Conservation (phyloP, 352 stramenopile genomes). For the Phytopythium helicoides region DNA sequence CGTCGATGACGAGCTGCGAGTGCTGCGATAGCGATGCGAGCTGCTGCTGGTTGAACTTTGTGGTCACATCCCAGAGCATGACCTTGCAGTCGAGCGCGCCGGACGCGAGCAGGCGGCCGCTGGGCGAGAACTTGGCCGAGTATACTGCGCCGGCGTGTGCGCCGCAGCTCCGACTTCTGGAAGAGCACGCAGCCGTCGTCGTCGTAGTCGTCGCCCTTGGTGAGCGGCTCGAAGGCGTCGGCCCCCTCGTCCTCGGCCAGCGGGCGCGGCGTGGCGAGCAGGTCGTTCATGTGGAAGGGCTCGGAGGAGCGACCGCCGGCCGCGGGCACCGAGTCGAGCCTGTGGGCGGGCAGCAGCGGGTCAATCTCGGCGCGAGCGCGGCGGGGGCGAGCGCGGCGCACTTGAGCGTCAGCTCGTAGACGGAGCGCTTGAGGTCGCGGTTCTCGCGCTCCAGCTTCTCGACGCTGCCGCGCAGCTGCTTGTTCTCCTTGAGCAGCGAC, state of each 20-base stretch:
- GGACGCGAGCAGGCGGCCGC: conserved; percentile 73
- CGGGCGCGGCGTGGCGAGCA: conserved; percentile 46
- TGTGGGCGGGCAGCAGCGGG: conserved; percentile 16
- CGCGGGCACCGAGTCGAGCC: conserved; percentile 65
- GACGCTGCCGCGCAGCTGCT: conserved; percentile 74
- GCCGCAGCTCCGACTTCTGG: conserved; percentile 79
- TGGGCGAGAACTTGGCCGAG: conserved; percentile 85
- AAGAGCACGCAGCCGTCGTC: conserved; percentile 70
- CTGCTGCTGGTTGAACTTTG: conserved; percentile 88
- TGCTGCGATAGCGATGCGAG: conserved; percentile 73
- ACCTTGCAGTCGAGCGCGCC: conserved; percentile 82
- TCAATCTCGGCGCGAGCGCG: background rate
- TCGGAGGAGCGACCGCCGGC: conserved; percentile 28
- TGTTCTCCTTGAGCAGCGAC: conserved; percentile 83
- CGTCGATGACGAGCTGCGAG: conserved; percentile 82
- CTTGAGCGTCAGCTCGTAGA: conserved; percentile 89
- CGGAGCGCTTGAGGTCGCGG: conserved; percentile 89
- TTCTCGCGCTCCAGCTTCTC: conserved; percentile 88
- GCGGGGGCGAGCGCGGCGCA: conserved; percentile 13
- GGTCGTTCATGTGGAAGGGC: conserved; percentile 70
- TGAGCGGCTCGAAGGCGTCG: conserved; percentile 35
- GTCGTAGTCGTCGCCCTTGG: conserved; percentile 57
- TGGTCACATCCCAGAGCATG: conserved; percentile 85
- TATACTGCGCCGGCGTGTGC: conserved; percentile 80
- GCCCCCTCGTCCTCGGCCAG: conserved; percentile 27